A percentile compares a stretch with the other conserved stretches of the same genome.
phyloP scores from a whole-genome alignment of 306 rosid genomes.

The Psophocarpus tetragonolobus region DNA sequence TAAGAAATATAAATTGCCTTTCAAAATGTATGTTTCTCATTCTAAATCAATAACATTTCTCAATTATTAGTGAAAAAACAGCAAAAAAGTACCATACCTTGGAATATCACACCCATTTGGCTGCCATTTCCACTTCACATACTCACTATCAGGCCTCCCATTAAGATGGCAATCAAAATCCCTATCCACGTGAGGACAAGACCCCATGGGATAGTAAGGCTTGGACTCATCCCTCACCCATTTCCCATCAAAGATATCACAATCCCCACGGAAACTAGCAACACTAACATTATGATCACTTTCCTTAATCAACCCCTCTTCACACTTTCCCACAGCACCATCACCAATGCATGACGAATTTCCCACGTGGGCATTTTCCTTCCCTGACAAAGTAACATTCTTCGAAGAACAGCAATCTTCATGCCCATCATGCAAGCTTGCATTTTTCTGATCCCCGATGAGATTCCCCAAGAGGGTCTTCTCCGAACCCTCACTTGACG shows the following conservation, averaged over 20 bases:
- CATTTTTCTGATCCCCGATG: conserved; percentile 28
- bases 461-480: conserved; percentile 34
- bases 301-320: background rate
- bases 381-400: background rate
- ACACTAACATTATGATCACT: conserved; percentile 4
- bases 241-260: conserved; percentile 72
- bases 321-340: background rate
- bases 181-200: conserved; percentile 78
- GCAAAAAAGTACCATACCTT: conserved; percentile 52
- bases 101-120: conserved; percentile 85
- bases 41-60: background rate
- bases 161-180: conserved; percentile 83
- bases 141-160: conserved; percentile 74
- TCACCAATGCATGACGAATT: conserved; percentile 6
- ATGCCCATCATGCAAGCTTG: conserved; percentile 25
- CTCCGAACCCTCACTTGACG: conserved; percentile 34
- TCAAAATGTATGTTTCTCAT: background rate
- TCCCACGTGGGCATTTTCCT: conserved; percentile 4
- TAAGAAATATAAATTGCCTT: conserved; percentile 1
- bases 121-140: conserved; percentile 90
- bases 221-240: conserved; percentile 87
- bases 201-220: conserved; percentile 84
- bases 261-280: conserved; percentile 40
- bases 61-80: background rate
- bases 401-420: background rate